These are phyloP conservation scores for Pyrenophora graminea DNA, from an alignment of 2,329 filamentous ascomycete genomes.

Conservation along the genomic window DNA sequence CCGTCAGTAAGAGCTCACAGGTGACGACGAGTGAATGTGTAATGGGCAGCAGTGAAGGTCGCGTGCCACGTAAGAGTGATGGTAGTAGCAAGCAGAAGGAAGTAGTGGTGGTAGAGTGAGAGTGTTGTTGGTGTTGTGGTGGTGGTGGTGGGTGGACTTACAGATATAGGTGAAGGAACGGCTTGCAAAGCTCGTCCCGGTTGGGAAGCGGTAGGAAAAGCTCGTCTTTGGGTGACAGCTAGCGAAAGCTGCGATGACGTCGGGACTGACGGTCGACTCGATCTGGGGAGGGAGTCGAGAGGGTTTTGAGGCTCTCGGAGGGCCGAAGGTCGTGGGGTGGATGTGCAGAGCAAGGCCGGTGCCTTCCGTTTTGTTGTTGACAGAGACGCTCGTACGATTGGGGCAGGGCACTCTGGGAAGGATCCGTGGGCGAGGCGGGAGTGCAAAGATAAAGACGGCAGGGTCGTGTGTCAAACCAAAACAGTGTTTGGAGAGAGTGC, in stretches of 20 bases:
- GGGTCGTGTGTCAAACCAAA: slow-evolving; percentile 20
- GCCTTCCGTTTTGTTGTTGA: slow-evolving; percentile 32
- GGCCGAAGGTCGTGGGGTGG: slow-evolving; percentile 18
- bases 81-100: background rate
- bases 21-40: slow-evolving; percentile 3
- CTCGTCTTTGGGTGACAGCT: slow-evolving; percentile 28
- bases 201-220: slow-evolving; percentile 4
- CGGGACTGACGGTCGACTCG: slow-evolving; percentile 25
- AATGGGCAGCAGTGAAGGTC: background rate
- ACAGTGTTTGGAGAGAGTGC: slow-evolving; percentile 16
- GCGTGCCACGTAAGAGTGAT: too few species aligned
- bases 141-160: slow-evolving; percentile 10
- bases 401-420: slow-evolving; percentile 18
- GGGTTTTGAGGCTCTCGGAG: slow-evolving; percentile 19
- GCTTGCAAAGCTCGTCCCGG: slow-evolving; percentile 21
- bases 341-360: slow-evolving; percentile 26
- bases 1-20: slow-evolving; percentile 14
- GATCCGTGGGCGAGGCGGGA: slow-evolving; percentile 25
- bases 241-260: slow-evolving; percentile 43
- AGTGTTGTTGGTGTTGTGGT: background rate
- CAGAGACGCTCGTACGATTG: slow-evolving; percentile 16
- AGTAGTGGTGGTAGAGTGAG: background rate
- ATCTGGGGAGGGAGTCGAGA: slow-evolving; percentile 14
- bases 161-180: slow-evolving; percentile 26
- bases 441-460: slow-evolving; percentile 18